Base-by-base conservation (phyloP, 768 basidiomycete genomes). In the Clavaria fumosa region DNA sequence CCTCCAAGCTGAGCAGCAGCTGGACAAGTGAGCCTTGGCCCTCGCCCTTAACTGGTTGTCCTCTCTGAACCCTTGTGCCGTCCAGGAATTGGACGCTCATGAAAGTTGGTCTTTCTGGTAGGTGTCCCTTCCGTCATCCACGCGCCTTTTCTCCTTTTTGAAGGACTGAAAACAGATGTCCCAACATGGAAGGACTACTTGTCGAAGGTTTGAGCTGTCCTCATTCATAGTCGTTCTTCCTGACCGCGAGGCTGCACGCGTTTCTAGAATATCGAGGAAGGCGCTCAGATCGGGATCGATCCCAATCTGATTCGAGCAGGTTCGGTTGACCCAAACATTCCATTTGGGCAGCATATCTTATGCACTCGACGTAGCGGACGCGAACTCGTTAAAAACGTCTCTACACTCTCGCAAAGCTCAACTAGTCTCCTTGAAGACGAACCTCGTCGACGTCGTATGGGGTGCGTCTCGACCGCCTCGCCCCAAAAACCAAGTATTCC, bases 131-230 rank as follows among this genome's bases (percentile, higher is more conserved):
- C 6, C 23, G 40, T 20, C 40, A 39, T 46, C 27, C 24, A 18
- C 30, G 6, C n/a, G n/a, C n/a, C n/a, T n/a, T n/a, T n/a, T n/a
- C n/a, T n/a, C n/a, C n/a, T 19, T 35, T 23, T 6, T 12, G 12
- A 15, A 17, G 20, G n/a, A 14, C 20, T 14, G 17, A 33, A 15
- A 38, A 30, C 7, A 84, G 86, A 85, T 48, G 81, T 90, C 9
- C 85, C 86, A 2, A 78, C 78, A 2, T 91, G 88, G 89, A 81
- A 90, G 50, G 82, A 86, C 3, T 89, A 82, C 54, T 57, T 91
- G 23, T 61, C 67, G 34, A 79, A 85, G 66, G 85, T 74, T 43
- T n/a, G 23, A 50, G 5, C 14, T 12, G 12, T 32, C n/a, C 4
- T 35, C 15, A 9, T 20, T 9, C 14, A 6, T 26, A 19, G 28